Conservation (phyloP, 2,329 filamentous ascomycete genomes). For the Cyphellophora attinorum region DNA sequence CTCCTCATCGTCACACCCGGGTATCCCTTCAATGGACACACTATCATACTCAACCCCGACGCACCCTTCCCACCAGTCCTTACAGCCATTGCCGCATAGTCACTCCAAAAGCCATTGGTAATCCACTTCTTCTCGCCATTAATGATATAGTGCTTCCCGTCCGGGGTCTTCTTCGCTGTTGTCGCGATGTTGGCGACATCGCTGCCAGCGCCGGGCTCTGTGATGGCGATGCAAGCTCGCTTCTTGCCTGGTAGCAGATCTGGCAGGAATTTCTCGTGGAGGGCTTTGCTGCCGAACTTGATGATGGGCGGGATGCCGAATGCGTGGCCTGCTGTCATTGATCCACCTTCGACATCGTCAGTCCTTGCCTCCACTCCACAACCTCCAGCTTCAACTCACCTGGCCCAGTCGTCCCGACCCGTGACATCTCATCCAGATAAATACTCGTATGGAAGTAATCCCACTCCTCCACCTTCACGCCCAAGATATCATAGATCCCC, state of each 20-base stretch:
- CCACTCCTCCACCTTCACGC: constrained; percentile 61
- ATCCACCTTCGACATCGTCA: too few species aligned
- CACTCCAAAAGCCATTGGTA: constrained; percentile 62
- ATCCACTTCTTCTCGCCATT: constrained; percentile 78
- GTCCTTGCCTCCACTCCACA: too few species aligned
- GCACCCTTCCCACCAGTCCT: constrained; percentile 59
- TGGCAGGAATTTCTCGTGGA: constrained; percentile 58
- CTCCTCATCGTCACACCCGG: constrained; percentile 59
- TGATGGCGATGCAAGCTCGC: constrained; percentile 67
- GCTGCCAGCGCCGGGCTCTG: constrained; percentile 63
- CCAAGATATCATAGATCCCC: constrained; percentile 57
- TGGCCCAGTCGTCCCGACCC: constrained; percentile 56
- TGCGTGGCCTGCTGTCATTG: constrained; percentile 58
- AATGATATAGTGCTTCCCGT: constrained; percentile 56
- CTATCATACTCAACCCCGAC: constrained; percentile 54
- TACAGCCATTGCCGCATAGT: constrained; percentile 62
- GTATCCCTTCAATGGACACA: constrained; percentile 60
- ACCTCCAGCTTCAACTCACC: too few species aligned
- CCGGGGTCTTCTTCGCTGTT: constrained; percentile 50
- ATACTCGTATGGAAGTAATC: constrained; percentile 63
- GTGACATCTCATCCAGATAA: constrained; percentile 61
- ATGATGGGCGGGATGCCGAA: constrained; percentile 64
- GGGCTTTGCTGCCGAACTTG: constrained; percentile 53
- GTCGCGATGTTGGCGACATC: constrained; percentile 67
- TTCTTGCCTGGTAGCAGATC: constrained; percentile 58